These are phyloP conservation scores for Phytophthora cryptogea DNA, from an alignment of 352 stramenopile species.

Conservation along the genomic window DNA sequence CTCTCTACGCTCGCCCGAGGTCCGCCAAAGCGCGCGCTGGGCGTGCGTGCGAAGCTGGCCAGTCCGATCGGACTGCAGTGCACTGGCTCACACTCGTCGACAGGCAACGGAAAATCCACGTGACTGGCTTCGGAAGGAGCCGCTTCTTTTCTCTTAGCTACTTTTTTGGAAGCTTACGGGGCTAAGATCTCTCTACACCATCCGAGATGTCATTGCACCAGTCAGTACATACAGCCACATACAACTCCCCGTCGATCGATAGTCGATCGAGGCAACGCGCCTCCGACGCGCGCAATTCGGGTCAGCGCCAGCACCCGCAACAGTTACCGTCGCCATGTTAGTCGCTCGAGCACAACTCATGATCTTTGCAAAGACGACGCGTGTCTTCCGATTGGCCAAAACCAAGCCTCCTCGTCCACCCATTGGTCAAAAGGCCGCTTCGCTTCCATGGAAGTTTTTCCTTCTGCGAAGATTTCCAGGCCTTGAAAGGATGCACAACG, in stretches of 20 bases:
- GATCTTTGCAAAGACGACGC: conserved; percentile 9
- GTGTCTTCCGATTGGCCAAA: conserved; percentile 8
- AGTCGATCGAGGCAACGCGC: background rate
- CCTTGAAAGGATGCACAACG: conserved; percentile 48
- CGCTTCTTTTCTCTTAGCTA: conserved; percentile 3
- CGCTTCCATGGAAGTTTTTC: conserved; percentile 35
- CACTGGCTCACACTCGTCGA: conserved; percentile 13
- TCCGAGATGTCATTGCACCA: too few relatives aligned
- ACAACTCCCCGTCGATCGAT: too few relatives aligned
- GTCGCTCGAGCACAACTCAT: background rate
- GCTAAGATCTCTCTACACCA: conserved; percentile 9
- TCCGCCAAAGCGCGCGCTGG: background rate
- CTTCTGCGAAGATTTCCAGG: conserved; percentile 28
- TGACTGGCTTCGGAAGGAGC: background rate
- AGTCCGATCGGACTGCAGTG: background rate
- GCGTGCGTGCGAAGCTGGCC: conserved; percentile 1
- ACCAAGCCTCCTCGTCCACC: background rate
- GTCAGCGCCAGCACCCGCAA: background rate
- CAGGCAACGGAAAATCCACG: conserved; percentile 7
- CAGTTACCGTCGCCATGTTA: conserved; percentile 1
- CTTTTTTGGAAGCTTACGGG: conserved; percentile 26
- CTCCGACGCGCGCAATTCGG: background rate
- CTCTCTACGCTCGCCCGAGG: conserved; percentile 8
- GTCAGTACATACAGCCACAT: too few relatives aligned
- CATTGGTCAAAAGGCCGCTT: conserved; percentile 19